Conservation (phyloP, 164 flowering plant genomes). For the Berberis vulgaris region DNA sequence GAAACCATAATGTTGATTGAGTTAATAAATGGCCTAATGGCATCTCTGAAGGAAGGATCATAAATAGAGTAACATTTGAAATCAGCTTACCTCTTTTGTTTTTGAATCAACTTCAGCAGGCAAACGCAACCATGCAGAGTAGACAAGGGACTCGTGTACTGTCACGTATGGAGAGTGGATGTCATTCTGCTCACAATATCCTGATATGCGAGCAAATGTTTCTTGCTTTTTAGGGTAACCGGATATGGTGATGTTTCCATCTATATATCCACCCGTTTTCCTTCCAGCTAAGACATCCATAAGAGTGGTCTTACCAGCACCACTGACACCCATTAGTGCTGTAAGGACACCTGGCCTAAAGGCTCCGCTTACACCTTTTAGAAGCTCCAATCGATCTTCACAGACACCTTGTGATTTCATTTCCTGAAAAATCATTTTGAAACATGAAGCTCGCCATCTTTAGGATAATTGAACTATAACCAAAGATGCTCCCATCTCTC, state of each 20-base stretch:
- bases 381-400: slow-evolving; percentile 23
- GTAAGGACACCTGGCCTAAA: slow-evolving; percentile 52
- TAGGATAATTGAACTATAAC: not conserved
- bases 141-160: slow-evolving; percentile 37
- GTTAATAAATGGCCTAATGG: not conserved
- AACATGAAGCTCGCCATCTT: not conserved
- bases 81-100: slow-evolving; percentile 24
- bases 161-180: slow-evolving; percentile 45
- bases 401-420: slow-evolving; percentile 34
- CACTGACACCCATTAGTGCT: slow-evolving; percentile 53
- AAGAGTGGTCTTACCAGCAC: slow-evolving; percentile 52
- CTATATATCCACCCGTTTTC: slow-evolving; percentile 40
- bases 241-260: slow-evolving; percentile 34
- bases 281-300: slow-evolving; percentile 51
- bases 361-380: slow-evolving; percentile 40
- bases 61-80: slow-evolving; percentile 1
- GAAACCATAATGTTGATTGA: slow-evolving; percentile 10
- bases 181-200: slow-evolving; percentile 50
- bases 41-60: not conserved
- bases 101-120: slow-evolving; percentile 21
- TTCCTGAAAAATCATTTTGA: slow-evolving; percentile 12
- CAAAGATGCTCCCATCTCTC: not conserved
- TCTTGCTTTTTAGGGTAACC: slow-evolving; percentile 46
- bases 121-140: slow-evolving; percentile 46
- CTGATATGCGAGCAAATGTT: slow-evolving; percentile 43